A percentile compares a stretch with the other conserved stretches of the same genome.
These are phyloP conservation scores for Pythium insidiosum DNA, from an alignment of 352 stramenopile species.

Conservation along the genomic window DNA sequence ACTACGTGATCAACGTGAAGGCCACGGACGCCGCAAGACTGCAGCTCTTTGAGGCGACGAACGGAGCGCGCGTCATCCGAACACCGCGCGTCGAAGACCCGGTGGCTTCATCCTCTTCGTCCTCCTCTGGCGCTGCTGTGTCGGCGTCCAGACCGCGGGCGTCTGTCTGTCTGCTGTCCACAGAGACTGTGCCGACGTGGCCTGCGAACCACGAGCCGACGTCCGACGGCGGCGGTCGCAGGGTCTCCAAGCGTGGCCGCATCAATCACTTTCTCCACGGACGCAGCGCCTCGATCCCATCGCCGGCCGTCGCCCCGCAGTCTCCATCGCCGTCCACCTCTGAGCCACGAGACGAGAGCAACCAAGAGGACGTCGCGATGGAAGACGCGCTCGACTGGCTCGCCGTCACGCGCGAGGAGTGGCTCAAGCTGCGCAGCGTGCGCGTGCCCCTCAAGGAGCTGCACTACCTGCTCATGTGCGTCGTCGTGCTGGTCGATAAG, in stretches of 20 bases:
- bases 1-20: conserved; percentile 44
- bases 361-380: conserved; percentile 15
- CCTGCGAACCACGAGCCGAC: conserved; percentile 45
- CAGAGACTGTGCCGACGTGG: conserved; percentile 46
- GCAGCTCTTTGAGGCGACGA: conserved; percentile 23
- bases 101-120: no score
- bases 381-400: conserved; percentile 43
- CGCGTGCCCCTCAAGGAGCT: conserved; percentile 60
- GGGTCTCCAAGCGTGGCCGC: conserved; percentile 41
- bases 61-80: conserved; percentile 5
- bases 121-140: no score
- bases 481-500: conserved; percentile 59
- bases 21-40: conserved; percentile 41
- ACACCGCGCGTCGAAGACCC: conserved; percentile 6
- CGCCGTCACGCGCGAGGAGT: conserved; percentile 58
- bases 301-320: neutral
- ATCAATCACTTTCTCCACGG: conserved; percentile 63
- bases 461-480: conserved; percentile 73
- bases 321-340: neutral
- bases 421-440: conserved; percentile 50
- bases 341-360: conserved; percentile 11
- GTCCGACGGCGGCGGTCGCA: conserved; percentile 38
- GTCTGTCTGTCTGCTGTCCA: conserved; percentile 45
- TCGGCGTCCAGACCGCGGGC: no score
- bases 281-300: neutral